Base-by-base conservation (phyloP, 805 yeast genomes). In the Saccharomycopsis capsularis region DNA sequence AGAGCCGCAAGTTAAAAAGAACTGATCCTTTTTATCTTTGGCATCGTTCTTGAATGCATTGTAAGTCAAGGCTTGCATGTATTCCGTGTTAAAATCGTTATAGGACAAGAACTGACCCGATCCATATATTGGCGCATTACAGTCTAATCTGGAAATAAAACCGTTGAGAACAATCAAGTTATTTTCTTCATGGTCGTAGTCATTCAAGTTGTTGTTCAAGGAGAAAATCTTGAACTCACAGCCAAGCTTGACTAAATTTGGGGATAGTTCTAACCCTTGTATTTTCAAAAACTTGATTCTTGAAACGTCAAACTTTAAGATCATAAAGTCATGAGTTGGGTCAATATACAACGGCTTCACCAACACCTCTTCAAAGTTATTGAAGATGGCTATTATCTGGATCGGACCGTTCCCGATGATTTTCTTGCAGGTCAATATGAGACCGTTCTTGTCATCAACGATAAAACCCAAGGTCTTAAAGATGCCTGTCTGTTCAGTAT, bases 31-130 rank as follows among this genome's bases (percentile, higher is more conserved):
- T 25, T 52, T 52, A 29, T 52, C 55, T 39, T 50, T 52, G 16
- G 54, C 44, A 40, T 53, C 56, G 34, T 53, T 51, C 27, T 53
- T 51, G 52, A 53, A 53, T 13, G 56, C 54, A 40, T 53, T 53
- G 37, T 53, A 53, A 15, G 56, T 53, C 47, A 53, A 51, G 3
- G 55, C 56, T 41, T 53, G 56, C 52, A 53, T 27, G 42, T 63
- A 54, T 57, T 63, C 53, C 45, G 62, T 42, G 60, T 64, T 18
- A 64, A 61, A 56, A 55, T 64, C 54, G 55, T 64, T 51, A 59
- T 53, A 53, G 4, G 54, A 51, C 15, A 53, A 37, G 27, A 50
- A 49, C 25, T 49, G 54, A n/a, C 53, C 53, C 11, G 52, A 45
- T 4, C 56, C 56, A 38, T 53, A 53, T 25, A 51, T 42, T 7